These are phyloP conservation scores for Avena eriantha DNA, from an alignment of 176 grass and related monocot species.

Conservation along the genomic window DNA sequence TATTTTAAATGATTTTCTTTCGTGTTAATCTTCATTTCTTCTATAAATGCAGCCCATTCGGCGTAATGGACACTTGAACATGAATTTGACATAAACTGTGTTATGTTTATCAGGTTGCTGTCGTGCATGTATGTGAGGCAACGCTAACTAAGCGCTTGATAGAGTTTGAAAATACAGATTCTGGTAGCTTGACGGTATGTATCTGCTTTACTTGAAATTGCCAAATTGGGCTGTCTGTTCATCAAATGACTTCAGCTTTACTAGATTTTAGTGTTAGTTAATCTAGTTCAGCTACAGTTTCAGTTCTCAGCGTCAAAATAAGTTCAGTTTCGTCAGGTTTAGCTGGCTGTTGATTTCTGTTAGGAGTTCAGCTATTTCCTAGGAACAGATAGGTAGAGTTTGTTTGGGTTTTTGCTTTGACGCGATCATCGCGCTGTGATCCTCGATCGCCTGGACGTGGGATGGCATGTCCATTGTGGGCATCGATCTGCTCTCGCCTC, in stretches of 20 bases:
- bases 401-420: too few species aligned
- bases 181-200: slow-evolving; percentile 87
- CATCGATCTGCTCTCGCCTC: too few species aligned
- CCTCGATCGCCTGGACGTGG: too few species aligned
- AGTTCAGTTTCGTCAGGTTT: too few species aligned
- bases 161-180: slow-evolving; percentile 95
- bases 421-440: too few species aligned
- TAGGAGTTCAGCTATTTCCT: too few species aligned
- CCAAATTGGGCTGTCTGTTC: slow-evolving; percentile 13
- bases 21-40: background rate
- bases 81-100: background rate
- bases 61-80: background rate
- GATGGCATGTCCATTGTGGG: too few species aligned
- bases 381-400: too few species aligned
- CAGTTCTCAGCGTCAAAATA: too few species aligned
- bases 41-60: background rate
- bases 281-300: too few species aligned
- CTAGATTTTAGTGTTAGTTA: background rate
- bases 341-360: too few species aligned
- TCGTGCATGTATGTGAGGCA: slow-evolving; percentile 91
- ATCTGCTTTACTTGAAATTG: slow-evolving; percentile 28
- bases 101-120: slow-evolving; percentile 67
- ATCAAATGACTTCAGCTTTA: background rate
- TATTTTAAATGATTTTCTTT: slow-evolving; percentile 25
- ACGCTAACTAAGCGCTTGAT: slow-evolving; percentile 91